Base-by-base conservation (phyloP, 257 asterid species). In the Nicotiana obtusifolia region DNA sequence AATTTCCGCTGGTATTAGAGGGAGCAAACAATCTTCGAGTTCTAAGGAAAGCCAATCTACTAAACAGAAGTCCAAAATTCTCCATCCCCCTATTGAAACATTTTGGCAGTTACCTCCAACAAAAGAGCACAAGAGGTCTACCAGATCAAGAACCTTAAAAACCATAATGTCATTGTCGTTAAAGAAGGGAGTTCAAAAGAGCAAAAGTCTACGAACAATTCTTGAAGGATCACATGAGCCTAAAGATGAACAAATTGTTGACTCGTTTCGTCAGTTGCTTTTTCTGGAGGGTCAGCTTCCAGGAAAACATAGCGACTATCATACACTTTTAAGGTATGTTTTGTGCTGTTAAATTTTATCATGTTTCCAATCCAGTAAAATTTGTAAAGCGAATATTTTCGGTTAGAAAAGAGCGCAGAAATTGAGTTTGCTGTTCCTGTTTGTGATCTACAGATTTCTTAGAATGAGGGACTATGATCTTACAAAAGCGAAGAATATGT, bases 401-500 rank as follows among this genome's bases (percentile, higher is more conserved):
- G 10, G 78, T 14, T 22, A 73, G 61, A 5, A 73, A 47, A 73
- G 61, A 47, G 79, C 0, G 7, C 4, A 47, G 10, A 24, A 73
- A 73, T 47, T 73, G 80, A 17, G 9, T 30, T 10, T 52, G 57
- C n/a, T 60, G 84, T 59, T 83, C 22, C 22, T 53, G 71, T 11
- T 53, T 54, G 11, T 84, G 66, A 22, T 41, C 57, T 82, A 77
- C 91, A 93, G 97, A 84, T 93, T 92, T 84, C 95, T 93, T 68
- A 87, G 95, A 84, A 86, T 90, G 94, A 86, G 97, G 85, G 93
- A 90, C 80, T 93, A 87, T 64, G 91, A 93, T 85, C 73, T 88
- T 61, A 60, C 9, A 68, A 88, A 87, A 85, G 91, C 97, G 16
- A 92, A 88, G 86, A 93, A 87, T 44, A 83, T 87, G 89, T 90